phyloP scores from a whole-genome alignment of 345 rosid species.

The Chamaenerion angustifolium region DNA sequence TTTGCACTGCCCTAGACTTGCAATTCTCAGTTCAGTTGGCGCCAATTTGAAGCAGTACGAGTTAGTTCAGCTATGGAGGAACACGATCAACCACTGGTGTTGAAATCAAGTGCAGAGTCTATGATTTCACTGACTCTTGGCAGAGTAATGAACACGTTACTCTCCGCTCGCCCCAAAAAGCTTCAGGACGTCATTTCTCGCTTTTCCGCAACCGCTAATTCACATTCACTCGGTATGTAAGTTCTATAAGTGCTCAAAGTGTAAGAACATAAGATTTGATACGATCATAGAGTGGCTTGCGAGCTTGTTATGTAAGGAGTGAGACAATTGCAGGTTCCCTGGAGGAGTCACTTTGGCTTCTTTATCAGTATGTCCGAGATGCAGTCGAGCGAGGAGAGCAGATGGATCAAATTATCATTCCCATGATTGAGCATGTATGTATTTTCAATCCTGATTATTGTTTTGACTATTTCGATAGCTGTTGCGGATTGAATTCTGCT shows the following conservation, averaged over 20 bases:
- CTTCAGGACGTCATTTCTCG: slow-evolving; percentile 42
- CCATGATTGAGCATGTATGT: slow-evolving; percentile 55
- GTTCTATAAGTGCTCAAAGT: no score
- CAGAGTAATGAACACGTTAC: slow-evolving; percentile 43
- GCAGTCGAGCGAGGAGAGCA: slow-evolving; percentile 29
- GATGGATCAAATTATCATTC: slow-evolving; percentile 52
- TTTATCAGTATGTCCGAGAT: slow-evolving; percentile 42
- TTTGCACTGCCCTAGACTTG: no score
- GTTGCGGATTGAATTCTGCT: neutral
- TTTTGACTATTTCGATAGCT: neutral
- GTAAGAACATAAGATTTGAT: no score
- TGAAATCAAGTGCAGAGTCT: slow-evolving; percentile 40
- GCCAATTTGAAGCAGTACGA: neutral
- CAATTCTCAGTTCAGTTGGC: neutral
- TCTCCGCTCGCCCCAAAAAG: slow-evolving; percentile 52
- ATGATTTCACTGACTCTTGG: slow-evolving; percentile 49
- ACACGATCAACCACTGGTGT: slow-evolving; percentile 26
- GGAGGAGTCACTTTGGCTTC: slow-evolving; percentile 60
- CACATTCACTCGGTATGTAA: slow-evolving; percentile 28
- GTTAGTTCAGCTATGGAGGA: slow-evolving; percentile 6
- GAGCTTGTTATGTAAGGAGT: neutral
- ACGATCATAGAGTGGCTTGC: no score
- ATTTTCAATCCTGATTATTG: neutral
- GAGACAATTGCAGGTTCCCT: slow-evolving; percentile 31
- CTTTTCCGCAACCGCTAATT: slow-evolving; percentile 27